Evolutionary conservation across 2,329 filamentous ascomycete genomes (phyloP), one percentile per base, ranked within the genome.

Genomic region (Colletotrichum siamense): DNA sequence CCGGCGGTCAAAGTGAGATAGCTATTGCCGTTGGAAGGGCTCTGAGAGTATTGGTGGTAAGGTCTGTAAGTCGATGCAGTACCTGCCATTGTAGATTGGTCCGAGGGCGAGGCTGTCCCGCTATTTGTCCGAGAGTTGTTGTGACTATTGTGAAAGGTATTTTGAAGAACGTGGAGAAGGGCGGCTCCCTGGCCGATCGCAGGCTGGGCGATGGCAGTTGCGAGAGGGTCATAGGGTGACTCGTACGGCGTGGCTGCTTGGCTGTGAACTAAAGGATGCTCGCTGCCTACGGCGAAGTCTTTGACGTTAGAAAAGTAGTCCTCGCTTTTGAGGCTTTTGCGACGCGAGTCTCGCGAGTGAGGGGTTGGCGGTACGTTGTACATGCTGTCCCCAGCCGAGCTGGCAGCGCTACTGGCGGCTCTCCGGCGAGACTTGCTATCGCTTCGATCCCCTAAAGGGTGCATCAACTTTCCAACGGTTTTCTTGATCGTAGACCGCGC

Each of bases 401-500:
- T 95, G 61, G 92, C 91, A 62, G 89, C 91, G 78, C 91, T 93
- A 82, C 94, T 93, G 26, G 88, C 84, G 57, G 92, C 91, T 77
- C 92, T 87, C 69, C 87, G 88, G 66, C 92, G 87, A 68, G 89
- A 88, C 52, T 84, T 84, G 73, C 88, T 89, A 73, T 93, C 91
- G 66, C 88, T 86, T 71, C 91, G 89, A 69, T 94, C 92, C 24
- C 77, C 75, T 9, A 92, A 87, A 24, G 91, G 88, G 78, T 93
- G 90, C 76, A 92, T 92, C 68, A 94, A 90, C 83, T 93, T 93
- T 71, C 88, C 90, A 8, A 93, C 87, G 6, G 91, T 88, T 81
- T 94, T 94, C 84, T 93, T 93, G 66, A 98, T 91, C 52, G 92
- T 95, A 15, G 95, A 98, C 63, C 93, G 92, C 66, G 97, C 94